phyloP scores from a whole-genome alignment of 495 filamentous ascomycete species.

The Xylaria palmicola region DNA sequence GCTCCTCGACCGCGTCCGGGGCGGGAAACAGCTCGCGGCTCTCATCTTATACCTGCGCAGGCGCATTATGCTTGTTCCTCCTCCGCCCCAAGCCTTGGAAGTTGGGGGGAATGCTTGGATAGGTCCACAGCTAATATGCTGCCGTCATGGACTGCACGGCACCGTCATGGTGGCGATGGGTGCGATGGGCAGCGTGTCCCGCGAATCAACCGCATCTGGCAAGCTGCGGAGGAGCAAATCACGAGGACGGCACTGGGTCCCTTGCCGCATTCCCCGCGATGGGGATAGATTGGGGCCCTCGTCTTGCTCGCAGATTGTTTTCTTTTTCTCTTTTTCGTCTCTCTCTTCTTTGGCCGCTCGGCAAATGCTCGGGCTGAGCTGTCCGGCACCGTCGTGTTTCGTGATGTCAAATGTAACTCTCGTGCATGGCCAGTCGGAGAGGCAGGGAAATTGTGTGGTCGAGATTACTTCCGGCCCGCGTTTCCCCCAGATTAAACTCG shows the following conservation, averaged over 20 bases:
- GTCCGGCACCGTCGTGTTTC: neutral
- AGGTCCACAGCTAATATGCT: slow-evolving; percentile 5
- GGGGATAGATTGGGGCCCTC: slow-evolving; percentile 21
- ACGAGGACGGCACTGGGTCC: slow-evolving; percentile 10
- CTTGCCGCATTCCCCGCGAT: slow-evolving; percentile 19
- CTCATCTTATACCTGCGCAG: slow-evolving; percentile 9
- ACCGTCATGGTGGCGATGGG: neutral
- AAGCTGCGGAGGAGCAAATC: slow-evolving; percentile 25
- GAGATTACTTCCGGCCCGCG: slow-evolving; percentile 23
- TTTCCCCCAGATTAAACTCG: slow-evolving; percentile 31
- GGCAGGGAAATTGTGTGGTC: neutral
- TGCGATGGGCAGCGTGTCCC: slow-evolving; percentile 5
- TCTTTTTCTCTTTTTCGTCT: slow-evolving; percentile 41
- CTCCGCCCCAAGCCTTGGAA: neutral
- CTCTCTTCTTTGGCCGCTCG: slow-evolving; percentile 28
- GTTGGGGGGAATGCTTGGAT: slow-evolving; percentile 5
- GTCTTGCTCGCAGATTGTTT: slow-evolving; percentile 48
- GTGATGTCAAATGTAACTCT: slow-evolving; percentile 16
- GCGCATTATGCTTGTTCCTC: neutral
- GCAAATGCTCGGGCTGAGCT: slow-evolving; percentile 62
- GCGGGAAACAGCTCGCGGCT: neutral
- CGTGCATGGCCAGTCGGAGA: neutral
- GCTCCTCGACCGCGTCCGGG: neutral
- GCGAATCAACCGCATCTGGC: slow-evolving; percentile 24
- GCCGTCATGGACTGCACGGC: neutral